phyloP scores from a whole-genome alignment of 805 yeast species.

The Priceomyces castillae region DNA sequence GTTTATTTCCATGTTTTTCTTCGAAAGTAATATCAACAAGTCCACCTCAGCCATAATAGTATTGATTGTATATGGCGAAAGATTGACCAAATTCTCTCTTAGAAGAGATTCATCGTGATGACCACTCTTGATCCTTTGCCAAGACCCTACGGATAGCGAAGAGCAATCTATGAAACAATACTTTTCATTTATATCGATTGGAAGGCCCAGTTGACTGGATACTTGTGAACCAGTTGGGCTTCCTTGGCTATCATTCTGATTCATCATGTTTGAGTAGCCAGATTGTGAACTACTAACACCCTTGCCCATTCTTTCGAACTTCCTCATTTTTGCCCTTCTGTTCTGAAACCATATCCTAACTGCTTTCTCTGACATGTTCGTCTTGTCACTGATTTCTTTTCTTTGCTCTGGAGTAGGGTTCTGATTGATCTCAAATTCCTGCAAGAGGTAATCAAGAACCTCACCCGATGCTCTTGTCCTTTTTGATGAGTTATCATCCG shows the following conservation, averaged over 20 bases:
- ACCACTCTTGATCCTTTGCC: conserved; percentile 78
- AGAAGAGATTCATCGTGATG: conserved; percentile 40
- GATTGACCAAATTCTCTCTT: conserved; percentile 48
- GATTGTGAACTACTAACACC: conserved; percentile 16
- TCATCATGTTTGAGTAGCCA: conserved; percentile 20
- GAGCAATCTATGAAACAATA: conserved; percentile 67
- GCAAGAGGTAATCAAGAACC: conserved; percentile 62
- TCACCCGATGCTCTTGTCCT: conserved; percentile 80
- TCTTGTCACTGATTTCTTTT: conserved; percentile 62
- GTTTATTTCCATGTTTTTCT: conserved; percentile 68
- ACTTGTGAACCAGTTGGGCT: conserved; percentile 5
- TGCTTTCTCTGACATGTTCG: conserved; percentile 83
- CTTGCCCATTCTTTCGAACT: conserved; percentile 51
- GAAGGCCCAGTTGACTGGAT: conserved; percentile 23
- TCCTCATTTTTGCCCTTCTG: conserved; percentile 74
- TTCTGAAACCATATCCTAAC: conserved; percentile 94
- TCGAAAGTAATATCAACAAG: conserved; percentile 65
- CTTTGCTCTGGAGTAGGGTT: conserved; percentile 75
- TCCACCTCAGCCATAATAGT: conserved; percentile 67
- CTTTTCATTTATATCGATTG: conserved; percentile 56
- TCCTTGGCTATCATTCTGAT: conserved; percentile 3
- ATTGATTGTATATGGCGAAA: conserved; percentile 66
- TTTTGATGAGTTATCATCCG: conserved; percentile 34
- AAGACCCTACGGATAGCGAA: conserved; percentile 70
- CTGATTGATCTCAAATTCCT: conserved; percentile 68